Evolutionary conservation across 495 filamentous ascomycete genomes (phyloP).

Genomic region (Penicillium longicatenatum): DNA sequence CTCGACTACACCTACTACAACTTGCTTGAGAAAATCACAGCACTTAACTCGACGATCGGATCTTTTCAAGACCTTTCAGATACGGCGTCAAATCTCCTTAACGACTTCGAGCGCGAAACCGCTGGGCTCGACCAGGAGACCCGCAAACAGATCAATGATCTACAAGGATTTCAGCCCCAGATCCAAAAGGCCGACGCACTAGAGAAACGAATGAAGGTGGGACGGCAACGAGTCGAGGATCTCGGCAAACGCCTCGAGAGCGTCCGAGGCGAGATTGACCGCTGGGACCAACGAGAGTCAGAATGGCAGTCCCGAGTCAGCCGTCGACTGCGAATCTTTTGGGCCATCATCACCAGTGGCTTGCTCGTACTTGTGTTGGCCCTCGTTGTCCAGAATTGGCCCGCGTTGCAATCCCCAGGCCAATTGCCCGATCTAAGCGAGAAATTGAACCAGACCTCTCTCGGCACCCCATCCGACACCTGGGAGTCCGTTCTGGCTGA

Average conservation of each 20-base stretch:
- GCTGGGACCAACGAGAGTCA: constrained; percentile 68
- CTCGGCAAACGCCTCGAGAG: constrained; percentile 67
- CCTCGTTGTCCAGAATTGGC: constrained; percentile 41
- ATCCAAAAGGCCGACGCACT: constrained; percentile 65
- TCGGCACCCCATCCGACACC: constrained; percentile 4
- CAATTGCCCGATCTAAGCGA: background rate
- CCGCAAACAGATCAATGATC: constrained; percentile 61
- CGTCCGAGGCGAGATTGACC: constrained; percentile 64
- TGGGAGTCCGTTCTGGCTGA: constrained; percentile 12
- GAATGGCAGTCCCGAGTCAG: constrained; percentile 73
- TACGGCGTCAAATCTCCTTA: constrained; percentile 60
- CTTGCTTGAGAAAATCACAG: constrained; percentile 73
- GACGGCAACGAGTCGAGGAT: constrained; percentile 62
- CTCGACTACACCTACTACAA: constrained; percentile 89
- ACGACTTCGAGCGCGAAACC: constrained; percentile 63
- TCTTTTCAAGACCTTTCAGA: constrained; percentile 70
- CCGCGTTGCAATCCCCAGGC: constrained; percentile 4
- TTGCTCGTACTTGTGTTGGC: constrained; percentile 45
- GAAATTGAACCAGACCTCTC: constrained; percentile 8
- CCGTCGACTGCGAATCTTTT: constrained; percentile 61
- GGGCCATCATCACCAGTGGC: constrained; percentile 49
- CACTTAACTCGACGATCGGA: constrained; percentile 66
- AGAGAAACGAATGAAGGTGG: constrained; percentile 63
- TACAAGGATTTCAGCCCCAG: constrained; percentile 72
- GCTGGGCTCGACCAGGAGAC: constrained; percentile 62